Evolutionary conservation across 140 eudicot genomes (phyloP).

Genomic region (Stevia rebaudiana): DNA sequence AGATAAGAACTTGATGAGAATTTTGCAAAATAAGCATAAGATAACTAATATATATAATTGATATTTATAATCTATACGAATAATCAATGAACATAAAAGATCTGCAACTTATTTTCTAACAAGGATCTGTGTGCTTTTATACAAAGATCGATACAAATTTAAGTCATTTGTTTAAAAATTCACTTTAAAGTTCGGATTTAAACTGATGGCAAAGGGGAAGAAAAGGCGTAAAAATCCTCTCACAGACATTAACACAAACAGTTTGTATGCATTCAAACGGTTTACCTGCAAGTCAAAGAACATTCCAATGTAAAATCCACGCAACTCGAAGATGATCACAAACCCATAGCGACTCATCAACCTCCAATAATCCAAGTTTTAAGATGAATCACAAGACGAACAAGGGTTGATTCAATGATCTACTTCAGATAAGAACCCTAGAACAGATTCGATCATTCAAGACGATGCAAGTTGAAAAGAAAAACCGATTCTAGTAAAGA

Average conservation of each 20-base stretch:
- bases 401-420: neutral
- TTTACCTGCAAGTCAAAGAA: slow-evolving; percentile 24
- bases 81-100: neutral
- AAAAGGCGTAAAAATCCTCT: slow-evolving; percentile 6
- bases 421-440: slow-evolving; percentile 13
- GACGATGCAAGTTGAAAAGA: neutral
- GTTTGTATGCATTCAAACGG: slow-evolving; percentile 12
- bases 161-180: neutral
- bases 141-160: neutral
- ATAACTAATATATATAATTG: neutral
- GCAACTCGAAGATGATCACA: slow-evolving; percentile 21
- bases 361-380: neutral
- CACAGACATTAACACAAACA: slow-evolving; percentile 16
- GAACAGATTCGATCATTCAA: slow-evolving; percentile 4
- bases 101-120: neutral
- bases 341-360: slow-evolving; percentile 20
- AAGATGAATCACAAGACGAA: neutral
- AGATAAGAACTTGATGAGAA: neutral
- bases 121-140: too few relatives aligned
- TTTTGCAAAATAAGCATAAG: neutral
- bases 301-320: slow-evolving; percentile 22
- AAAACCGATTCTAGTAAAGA: neutral
- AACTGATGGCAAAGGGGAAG: neutral
- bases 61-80: neutral
- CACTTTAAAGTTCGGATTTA: neutral